A percentile compares a stretch with the other conserved stretches of the same genome.
phyloP scores from a whole-genome alignment of 306 rosid genomes.

The Gastrolobium villosum region DNA sequence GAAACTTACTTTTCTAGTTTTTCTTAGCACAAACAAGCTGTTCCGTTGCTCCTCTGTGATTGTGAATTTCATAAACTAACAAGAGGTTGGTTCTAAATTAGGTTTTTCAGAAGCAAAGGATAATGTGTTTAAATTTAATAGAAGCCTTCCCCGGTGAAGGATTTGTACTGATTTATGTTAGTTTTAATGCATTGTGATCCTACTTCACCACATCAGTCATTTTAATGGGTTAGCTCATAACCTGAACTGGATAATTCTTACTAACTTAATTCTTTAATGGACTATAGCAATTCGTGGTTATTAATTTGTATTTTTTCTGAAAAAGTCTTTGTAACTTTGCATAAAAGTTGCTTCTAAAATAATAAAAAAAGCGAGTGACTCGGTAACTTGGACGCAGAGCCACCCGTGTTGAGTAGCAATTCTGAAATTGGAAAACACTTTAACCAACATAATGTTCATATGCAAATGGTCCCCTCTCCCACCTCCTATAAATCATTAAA shows the following conservation, averaged over 20 bases:
- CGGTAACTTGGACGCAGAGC: background rate
- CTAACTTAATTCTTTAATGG: background rate
- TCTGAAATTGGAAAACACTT: background rate
- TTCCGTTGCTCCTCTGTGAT: background rate
- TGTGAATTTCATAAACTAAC: background rate
- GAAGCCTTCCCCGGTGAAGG: background rate
- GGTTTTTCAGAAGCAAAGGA: background rate
- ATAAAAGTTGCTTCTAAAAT: background rate
- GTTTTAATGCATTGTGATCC: background rate
- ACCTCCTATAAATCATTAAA: too few species aligned
- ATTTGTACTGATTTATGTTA: background rate
- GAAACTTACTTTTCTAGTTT: background rate
- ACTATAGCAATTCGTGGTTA: background rate
- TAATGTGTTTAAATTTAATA: background rate
- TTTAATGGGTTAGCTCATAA: background rate
- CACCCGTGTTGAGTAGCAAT: background rate
- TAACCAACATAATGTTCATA: background rate
- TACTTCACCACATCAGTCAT: background rate
- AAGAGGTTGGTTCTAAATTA: background rate
- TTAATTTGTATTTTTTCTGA: background rate
- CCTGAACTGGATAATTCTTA: background rate
- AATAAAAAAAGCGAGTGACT: background rate
- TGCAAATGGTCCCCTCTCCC: constrained; percentile 8
- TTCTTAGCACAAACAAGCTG: background rate
- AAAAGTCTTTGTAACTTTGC: background rate